Percentiles rank a stretch among this genome's conserved stretches.
phyloP scores from a whole-genome alignment of 1,284 basidiomycete genomes.

The Mrakiaceae sp. region DNA sequence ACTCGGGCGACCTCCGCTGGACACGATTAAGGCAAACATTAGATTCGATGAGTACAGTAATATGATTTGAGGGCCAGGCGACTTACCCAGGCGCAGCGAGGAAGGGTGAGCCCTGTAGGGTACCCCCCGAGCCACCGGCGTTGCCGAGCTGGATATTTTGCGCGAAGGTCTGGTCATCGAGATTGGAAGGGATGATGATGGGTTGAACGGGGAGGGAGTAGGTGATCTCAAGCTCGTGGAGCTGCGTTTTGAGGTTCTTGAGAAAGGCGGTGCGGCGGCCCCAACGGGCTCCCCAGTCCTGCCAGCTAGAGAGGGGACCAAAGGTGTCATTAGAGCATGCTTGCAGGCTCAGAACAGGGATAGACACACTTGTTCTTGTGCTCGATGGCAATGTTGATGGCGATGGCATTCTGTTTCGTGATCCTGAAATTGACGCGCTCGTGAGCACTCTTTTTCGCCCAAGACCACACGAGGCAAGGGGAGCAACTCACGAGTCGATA shows the following conservation, averaged over 20 bases:
- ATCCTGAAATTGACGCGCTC: constrained; percentile 31
- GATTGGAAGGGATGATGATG: constrained; percentile 40
- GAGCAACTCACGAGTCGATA: not conserved
- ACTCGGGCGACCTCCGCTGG: not conserved
- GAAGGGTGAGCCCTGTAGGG: not conserved
- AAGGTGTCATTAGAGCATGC: not conserved
- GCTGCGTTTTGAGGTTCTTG: constrained; percentile 52
- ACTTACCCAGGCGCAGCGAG: not conserved
- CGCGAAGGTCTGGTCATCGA: not conserved
- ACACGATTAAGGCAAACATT: too few relatives aligned
- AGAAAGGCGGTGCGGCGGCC: constrained; percentile 49
- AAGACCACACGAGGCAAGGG: too few relatives aligned
- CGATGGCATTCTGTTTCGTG: constrained; percentile 25
- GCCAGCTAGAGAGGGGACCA: constrained; percentile 62
- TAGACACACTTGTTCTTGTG: constrained; percentile 39
- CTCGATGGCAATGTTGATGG: constrained; percentile 58
- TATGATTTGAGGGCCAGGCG: not conserved
- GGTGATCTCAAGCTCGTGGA: constrained; percentile 58
- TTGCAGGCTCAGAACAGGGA: constrained; percentile 16
- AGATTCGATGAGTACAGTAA: not conserved
- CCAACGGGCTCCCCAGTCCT: constrained; percentile 70
- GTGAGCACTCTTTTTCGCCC: constrained; percentile 1
- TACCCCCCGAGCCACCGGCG: not conserved
- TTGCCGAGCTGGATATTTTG: not conserved
- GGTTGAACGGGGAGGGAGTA: constrained; percentile 63